Percentiles rank a stretch among this genome's conserved stretches.
Evolutionary conservation across 192 early-diverging fungal species (phyloP).

Genomic region (Dispira parvispora): DNA sequence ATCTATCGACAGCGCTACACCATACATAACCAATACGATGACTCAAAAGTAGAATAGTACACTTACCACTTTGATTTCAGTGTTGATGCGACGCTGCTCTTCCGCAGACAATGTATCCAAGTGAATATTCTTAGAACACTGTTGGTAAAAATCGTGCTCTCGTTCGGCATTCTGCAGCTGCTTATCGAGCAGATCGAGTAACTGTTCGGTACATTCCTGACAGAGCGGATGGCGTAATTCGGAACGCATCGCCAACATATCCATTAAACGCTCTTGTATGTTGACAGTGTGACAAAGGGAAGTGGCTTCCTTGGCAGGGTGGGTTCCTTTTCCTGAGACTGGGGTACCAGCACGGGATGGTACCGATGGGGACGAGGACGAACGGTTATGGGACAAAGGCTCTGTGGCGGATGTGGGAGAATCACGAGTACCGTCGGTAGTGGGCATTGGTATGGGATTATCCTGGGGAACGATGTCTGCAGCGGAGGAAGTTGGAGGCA

Average conservation of each 20-base stretch:
- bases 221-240: slow-evolving; percentile 73
- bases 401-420: slow-evolving; percentile 35
- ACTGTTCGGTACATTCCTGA: slow-evolving; percentile 73
- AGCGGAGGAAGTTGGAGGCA: background rate
- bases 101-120: background rate
- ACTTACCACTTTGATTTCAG: slow-evolving; percentile 15
- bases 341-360: background rate
- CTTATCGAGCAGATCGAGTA: slow-evolving; percentile 35
- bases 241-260: slow-evolving; percentile 56
- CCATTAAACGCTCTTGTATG: slow-evolving; percentile 43
- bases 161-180: slow-evolving; percentile 21
- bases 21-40: no score
- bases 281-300: no score
- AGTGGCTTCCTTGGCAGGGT: no score
- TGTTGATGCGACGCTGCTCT: slow-evolving; percentile 11
- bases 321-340: no score
- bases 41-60: background rate
- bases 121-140: slow-evolving; percentile 7
- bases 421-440: slow-evolving; percentile 13
- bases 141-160: slow-evolving; percentile 11
- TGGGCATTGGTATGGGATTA: slow-evolving; percentile 3
- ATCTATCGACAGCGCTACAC: no score
- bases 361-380: background rate
- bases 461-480: slow-evolving; percentile 2
- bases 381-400: slow-evolving; percentile 15